Conservation (phyloP, 495 filamentous ascomycete genomes). For the Lineolata rhizophorae region DNA sequence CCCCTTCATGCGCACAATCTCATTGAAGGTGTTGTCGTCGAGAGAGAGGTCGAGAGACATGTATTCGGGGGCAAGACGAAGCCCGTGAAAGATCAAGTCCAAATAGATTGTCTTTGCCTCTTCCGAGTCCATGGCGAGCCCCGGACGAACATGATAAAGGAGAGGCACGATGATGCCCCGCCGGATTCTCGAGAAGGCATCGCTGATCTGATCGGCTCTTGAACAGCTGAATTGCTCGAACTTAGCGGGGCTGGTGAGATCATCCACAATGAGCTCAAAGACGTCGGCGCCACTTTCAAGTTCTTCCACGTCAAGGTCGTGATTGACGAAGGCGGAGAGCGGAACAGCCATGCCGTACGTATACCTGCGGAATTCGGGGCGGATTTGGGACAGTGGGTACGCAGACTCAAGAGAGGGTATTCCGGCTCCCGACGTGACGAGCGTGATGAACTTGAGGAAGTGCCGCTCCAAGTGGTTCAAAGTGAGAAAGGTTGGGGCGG, state of each 20-base stretch:
- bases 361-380: slow-evolving; percentile 38
- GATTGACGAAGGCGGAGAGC: slow-evolving; percentile 24
- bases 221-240: neutral
- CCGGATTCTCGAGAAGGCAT: slow-evolving; percentile 34
- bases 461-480: slow-evolving; percentile 54
- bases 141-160: slow-evolving; percentile 45
- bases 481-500: slow-evolving; percentile 33
- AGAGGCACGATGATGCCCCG: slow-evolving; percentile 45
- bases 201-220: slow-evolving; percentile 27
- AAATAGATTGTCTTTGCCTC: slow-evolving; percentile 23
- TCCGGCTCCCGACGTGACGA: slow-evolving; percentile 29
- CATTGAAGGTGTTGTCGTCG: slow-evolving; percentile 25
- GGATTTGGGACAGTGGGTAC: slow-evolving; percentile 47
- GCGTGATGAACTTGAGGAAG: slow-evolving; percentile 42
- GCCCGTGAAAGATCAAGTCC: slow-evolving; percentile 39
- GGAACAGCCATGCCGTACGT: slow-evolving; percentile 45
- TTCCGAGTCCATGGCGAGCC: too few relatives aligned
- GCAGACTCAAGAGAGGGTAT: slow-evolving; percentile 41
- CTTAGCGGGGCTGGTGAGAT: neutral
- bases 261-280: slow-evolving; percentile 48
- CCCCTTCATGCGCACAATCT: slow-evolving; percentile 34
- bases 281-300: slow-evolving; percentile 50
- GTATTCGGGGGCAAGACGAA: slow-evolving; percentile 57
- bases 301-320: slow-evolving; percentile 37
- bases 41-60: slow-evolving; percentile 41